phyloP scores from a whole-genome alignment of 495 filamentous ascomycete species.

The Hypoxylon intermedium region DNA sequence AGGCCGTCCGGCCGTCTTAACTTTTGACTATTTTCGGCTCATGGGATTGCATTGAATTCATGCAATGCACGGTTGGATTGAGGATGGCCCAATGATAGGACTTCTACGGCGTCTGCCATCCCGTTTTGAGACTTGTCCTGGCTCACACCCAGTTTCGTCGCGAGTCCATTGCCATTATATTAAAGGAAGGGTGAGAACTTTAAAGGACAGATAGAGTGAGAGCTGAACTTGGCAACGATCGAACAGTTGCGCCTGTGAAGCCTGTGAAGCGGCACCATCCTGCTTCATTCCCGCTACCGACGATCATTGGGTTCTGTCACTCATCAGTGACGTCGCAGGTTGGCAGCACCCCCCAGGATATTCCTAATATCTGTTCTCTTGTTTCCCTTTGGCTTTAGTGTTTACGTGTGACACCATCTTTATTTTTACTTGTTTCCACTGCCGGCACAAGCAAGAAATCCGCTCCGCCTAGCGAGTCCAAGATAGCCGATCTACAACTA shows the following conservation, averaged over 20 bases:
- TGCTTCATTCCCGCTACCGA: conserved; percentile 9
- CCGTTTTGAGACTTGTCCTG: conserved; percentile 21
- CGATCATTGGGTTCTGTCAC: conserved; percentile 33
- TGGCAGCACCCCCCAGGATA: conserved; percentile 6
- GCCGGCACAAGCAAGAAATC: conserved; percentile 16
- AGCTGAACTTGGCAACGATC: conserved; percentile 1
- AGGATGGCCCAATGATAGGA: conserved; percentile 28
- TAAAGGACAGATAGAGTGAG: background rate
- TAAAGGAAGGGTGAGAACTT: conserved; percentile 18
- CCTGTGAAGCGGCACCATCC: no score
- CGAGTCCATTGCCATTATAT: background rate
- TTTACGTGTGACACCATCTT: conserved; percentile 22
- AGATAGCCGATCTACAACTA: conserved; percentile 1
- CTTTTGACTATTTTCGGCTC: conserved; percentile 33
- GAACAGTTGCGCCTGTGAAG: background rate
- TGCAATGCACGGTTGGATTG: conserved; percentile 23
- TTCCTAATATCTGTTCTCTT: conserved; percentile 11
- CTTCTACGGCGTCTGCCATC: no score
- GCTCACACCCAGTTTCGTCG: conserved; percentile 31
- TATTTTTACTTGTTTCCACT: conserved; percentile 2
- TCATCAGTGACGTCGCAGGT: conserved; percentile 32
- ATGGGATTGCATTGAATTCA: conserved; percentile 40
- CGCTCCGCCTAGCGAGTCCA: background rate
- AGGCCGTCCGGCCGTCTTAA: conserved; percentile 19
- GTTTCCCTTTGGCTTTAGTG: conserved; percentile 1